Evolutionary conservation across 495 filamentous ascomycete species (phyloP), one percentile per base, ranked within the genome.

Genomic region (Physcia stellaris): DNA sequence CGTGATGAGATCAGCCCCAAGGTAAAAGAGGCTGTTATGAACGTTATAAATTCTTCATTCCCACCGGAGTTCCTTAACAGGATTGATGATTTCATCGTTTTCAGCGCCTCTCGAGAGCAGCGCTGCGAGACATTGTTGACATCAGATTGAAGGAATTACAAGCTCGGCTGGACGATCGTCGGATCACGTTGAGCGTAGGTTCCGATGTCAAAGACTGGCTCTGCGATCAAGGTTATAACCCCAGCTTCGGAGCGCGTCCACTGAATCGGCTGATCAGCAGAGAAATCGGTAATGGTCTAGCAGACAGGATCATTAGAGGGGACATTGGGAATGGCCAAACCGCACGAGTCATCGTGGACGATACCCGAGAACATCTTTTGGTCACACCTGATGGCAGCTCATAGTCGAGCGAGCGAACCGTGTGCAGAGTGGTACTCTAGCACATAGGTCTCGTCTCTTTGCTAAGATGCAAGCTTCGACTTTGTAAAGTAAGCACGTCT

Each of bases 31-130:
- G 77, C 81, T 1, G 85, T 96, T 28, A 81, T 96, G 74, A 79
- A 94, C 54, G 75, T 94, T n/a, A 86, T 98, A 2, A 61, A 78
- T 11, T 43, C 60, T 49, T 64, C 63, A 9, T 94, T 95, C 54
- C 70, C 87, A 4, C 90, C 92, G 10, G 88, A 96, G 54, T 98
- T 96, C 66, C 68, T 96, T 37, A 96, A 98, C 59, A 75, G 90
- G 5, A 83, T 96, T 37, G 90, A 96, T 58, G 86, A 92, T 38
- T 94, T 96, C 62, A 94, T 95, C 57, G 66, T 96, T 52, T 96
- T 70, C 81, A 80, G 52, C 73, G 86, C 6, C 72, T 95, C 2
- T 85, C 81, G 0, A 62, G 67, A 15, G 66, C 71, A 18, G 86
- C 90, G 31, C 72, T 96, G 19, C 65, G 86, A 5, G 90, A 92